phyloP scores from a whole-genome alignment of 1,284 basidiomycete species.

The Malassezia furfur region DNA sequence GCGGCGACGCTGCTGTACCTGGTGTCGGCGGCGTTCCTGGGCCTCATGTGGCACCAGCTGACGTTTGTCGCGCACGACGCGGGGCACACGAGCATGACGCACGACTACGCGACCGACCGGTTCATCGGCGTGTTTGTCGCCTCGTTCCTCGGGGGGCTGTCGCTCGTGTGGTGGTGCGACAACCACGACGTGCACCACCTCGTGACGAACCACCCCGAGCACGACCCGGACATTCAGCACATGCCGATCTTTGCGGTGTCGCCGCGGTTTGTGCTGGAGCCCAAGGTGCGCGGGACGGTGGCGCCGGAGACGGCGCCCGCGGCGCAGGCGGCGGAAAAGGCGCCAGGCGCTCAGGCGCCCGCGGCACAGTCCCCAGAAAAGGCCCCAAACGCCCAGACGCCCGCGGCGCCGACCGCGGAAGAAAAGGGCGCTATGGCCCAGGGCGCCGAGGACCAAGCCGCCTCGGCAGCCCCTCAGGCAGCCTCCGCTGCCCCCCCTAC shows the following conservation, averaged over 20 bases:
- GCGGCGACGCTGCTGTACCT: slow-evolving; percentile 48
- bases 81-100: slow-evolving; percentile 86
- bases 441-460: too few relatives aligned
- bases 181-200: slow-evolving; percentile 97
- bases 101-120: slow-evolving; percentile 72
- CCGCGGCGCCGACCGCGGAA: too few relatives aligned
- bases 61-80: slow-evolving; percentile 88
- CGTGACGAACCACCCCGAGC: slow-evolving; percentile 91
- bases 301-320: background rate
- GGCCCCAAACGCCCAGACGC: too few relatives aligned
- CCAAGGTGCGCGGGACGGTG: background rate
- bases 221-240: slow-evolving; percentile 83
- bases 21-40: slow-evolving; percentile 68
- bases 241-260: slow-evolving; percentile 93
- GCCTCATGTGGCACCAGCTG: slow-evolving; percentile 87
- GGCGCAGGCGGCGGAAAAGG: background rate
- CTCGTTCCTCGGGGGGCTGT: slow-evolving; percentile 80
- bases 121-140: slow-evolving; percentile 71
- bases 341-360: too few relatives aligned
- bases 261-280: slow-evolving; percentile 48
- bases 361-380: too few relatives aligned
- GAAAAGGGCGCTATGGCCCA: too few relatives aligned
- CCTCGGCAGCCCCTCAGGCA: too few relatives aligned
- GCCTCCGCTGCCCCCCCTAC: too few relatives aligned
- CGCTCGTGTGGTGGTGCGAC: slow-evolving; percentile 95